Percentiles rank a stretch among this genome's conserved stretches.
Conservation (phyloP, 2,329 filamentous ascomycete species). For the Hypoxylon sp. region DNA sequence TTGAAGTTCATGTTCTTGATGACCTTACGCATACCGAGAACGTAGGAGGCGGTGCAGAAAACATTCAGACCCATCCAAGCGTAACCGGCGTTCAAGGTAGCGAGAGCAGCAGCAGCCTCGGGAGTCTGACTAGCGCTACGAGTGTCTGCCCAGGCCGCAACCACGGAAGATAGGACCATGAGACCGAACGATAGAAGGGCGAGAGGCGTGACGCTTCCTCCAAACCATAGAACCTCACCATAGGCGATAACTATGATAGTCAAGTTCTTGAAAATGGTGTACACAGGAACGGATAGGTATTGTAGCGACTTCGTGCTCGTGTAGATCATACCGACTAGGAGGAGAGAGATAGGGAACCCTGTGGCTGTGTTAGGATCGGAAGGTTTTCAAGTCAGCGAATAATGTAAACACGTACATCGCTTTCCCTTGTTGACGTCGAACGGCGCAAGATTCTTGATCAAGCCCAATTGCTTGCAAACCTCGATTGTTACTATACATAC, state of each 20-base stretch:
- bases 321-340: slow-evolving; percentile 99
- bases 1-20: slow-evolving; percentile 99
- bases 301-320: slow-evolving; percentile 96
- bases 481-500: slow-evolving; percentile 91
- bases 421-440: slow-evolving; percentile 92
- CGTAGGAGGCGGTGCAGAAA: slow-evolving; percentile 90
- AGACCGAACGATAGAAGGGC: slow-evolving; percentile 94
- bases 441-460: slow-evolving; percentile 85
- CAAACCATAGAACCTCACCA: slow-evolving; percentile 98
- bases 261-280: slow-evolving; percentile 99
- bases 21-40: slow-evolving; percentile 95
- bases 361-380: slow-evolving; percentile 41
- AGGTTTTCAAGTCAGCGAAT: slow-evolving; percentile 3
- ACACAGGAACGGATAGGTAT: slow-evolving; percentile 96
- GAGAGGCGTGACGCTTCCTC: slow-evolving; percentile 88
- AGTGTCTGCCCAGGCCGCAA: slow-evolving; percentile 98
- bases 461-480: slow-evolving; percentile 81
- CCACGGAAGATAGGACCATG: slow-evolving; percentile 94
- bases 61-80: slow-evolving; percentile 99
- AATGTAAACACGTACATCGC: slow-evolving; percentile 77
- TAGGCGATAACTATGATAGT: slow-evolving; percentile 99
- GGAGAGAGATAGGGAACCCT: slow-evolving; percentile 97
- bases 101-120: slow-evolving; percentile 81
- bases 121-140: slow-evolving; percentile 69
- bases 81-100: slow-evolving; percentile 93